Base-by-base conservation (phyloP, 2,329 filamentous ascomycete genomes). In the Aureobasidium sp. region DNA sequence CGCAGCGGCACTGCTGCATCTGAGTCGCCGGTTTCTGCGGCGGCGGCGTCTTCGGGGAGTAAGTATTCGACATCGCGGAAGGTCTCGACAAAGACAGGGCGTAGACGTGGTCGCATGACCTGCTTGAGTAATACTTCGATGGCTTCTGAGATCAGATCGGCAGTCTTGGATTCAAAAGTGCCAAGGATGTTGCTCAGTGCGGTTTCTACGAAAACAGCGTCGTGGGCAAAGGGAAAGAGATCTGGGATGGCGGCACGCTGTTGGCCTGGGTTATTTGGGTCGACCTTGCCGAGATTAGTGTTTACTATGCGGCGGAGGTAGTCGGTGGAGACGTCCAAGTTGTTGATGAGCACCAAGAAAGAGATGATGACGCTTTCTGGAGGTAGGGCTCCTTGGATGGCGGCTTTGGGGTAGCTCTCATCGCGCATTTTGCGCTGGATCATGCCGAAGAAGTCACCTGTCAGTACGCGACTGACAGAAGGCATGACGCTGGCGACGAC, bases 341-440 rank as follows among this genome's bases (percentile, higher is more conserved):
- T 97, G 81, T 99, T 99, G 75, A 97, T 91, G 51, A 97, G 82
- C 25, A 97, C 87, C 17, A 97, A 85, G 73, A 99, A 99, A 4
- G 89, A 82, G 57, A 97, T 84, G 66, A 97, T 89, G 68, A 88
- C 90, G 68, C 91, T 87, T 73, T 99, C 94, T 0, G 92, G 90
- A 0, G 93, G 93, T 48, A 92, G 82, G 0, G 86, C 88, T 42
- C 91, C 91, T 73, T 91, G 87, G 0, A 92, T 84, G 0, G 85
- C 78, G 1, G 90, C 81, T 70, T 88, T 90, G 0, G 93, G 94
- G 71, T 97, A 97, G 65, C 87, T 89, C 74, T 99, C 94, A 72
- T 97, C 91, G 48, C 91, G 86, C 94, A 99, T 97, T 76, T 96
- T 96, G 63, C 93, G 87, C 74, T 97, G 93, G 42, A 96, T 87